Conservation (phyloP, 306 rosid genomes). For the Astragalus glycyphyllos region DNA sequence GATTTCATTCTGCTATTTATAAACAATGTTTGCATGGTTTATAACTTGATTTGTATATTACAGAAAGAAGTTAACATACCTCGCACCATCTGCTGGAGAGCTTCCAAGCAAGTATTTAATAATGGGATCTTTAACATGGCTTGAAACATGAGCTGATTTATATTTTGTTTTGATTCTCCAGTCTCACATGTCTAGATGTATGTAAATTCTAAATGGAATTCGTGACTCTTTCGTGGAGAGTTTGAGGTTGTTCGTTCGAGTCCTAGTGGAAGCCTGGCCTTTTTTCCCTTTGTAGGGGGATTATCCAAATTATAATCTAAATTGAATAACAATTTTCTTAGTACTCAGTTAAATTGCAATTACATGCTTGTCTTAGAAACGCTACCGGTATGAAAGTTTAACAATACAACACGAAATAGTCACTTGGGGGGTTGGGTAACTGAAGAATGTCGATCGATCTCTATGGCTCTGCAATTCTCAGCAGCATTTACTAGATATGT, state of each 20-base stretch:
- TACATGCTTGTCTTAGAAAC: not conserved
- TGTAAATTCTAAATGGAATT: constrained; percentile 33
- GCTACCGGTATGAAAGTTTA: not conserved
- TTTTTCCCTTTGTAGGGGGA: not conserved
- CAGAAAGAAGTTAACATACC: constrained; percentile 94
- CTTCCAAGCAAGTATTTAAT: constrained; percentile 91
- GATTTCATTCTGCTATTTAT: constrained; percentile 1
- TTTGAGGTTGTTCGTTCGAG: constrained; percentile 1
- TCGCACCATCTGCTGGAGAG: constrained; percentile 87
- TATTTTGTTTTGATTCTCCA: not conserved
- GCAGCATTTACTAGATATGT: no score
- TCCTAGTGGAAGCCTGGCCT: not conserved
- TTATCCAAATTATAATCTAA: not conserved
- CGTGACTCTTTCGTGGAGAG: not conserved
- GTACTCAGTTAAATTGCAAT: constrained; percentile 3
- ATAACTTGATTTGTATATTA: constrained; percentile 39
- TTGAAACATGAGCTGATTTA: constrained; percentile 63
- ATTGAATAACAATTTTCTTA: constrained; percentile 3
- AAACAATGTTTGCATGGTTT: constrained; percentile 27
- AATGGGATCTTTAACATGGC: constrained; percentile 83
- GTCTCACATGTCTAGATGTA: constrained; percentile 9
- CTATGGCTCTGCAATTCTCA: no score
- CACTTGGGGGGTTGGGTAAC: no score
- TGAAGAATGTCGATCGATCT: no score
- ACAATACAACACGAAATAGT: no score